Evolutionary conservation across 2,329 filamentous ascomycete genomes (phyloP).

Genomic region (Pestalotiopsis sp.): DNA sequence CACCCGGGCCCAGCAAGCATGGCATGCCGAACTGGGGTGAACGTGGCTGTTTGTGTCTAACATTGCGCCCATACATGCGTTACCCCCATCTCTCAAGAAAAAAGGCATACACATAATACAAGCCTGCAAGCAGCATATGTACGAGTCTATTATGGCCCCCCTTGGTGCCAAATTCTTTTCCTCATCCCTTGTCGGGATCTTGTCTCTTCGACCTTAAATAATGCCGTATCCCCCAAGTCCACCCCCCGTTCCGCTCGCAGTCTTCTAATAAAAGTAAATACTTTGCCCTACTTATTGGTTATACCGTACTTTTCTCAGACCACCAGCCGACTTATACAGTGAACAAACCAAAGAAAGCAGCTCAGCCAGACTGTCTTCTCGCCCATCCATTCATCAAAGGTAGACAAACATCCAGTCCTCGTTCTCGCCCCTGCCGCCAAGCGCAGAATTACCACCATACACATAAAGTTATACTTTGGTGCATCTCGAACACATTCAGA

Average conservation of each 20-base stretch:
- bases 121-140: background rate
- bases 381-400: too few relatives aligned
- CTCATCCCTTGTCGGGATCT: slow-evolving; percentile 11
- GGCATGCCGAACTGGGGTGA: slow-evolving; percentile 5
- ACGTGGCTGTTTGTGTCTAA: slow-evolving; percentile 14
- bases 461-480: background rate
- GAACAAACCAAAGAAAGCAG: background rate
- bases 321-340: background rate
- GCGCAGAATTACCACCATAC: background rate
- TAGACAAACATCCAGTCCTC: too few relatives aligned
- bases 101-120: background rate
- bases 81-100: background rate
- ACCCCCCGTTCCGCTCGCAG: background rate
- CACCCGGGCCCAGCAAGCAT: background rate
- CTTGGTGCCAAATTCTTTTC: background rate
- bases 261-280: background rate
- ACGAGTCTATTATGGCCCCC: background rate
- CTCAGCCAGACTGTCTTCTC: too few relatives aligned
- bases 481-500: background rate
- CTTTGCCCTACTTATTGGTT: background rate
- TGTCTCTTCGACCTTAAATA: slow-evolving; percentile 3
- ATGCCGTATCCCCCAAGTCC: background rate
- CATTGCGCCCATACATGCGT: slow-evolving; percentile 1
- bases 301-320: background rate
- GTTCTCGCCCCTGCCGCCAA: background rate